A percentile compares a stretch with the other conserved stretches of the same genome.
Conservation (phyloP, 768 basidiomycete genomes). For the Ramaria rubella region DNA sequence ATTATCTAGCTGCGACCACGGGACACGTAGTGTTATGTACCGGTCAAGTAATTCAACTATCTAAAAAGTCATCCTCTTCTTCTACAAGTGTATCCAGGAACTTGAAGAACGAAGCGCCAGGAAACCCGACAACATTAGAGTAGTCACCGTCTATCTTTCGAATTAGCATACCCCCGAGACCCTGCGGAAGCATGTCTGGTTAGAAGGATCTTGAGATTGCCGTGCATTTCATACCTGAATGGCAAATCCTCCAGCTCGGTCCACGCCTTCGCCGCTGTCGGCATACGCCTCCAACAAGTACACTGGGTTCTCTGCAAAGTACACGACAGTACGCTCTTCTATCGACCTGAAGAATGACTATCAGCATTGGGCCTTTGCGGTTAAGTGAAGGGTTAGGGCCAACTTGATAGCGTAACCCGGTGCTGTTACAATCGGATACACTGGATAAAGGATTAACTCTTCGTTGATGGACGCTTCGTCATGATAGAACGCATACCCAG, state of each 20-base stretch:
- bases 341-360: conserved; percentile 41
- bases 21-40: no score
- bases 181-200: conserved; percentile 34
- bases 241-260: conserved; percentile 91
- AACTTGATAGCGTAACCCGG: conserved; percentile 74
- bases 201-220: neutral
- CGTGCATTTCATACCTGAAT: conserved; percentile 58
- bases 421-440: conserved; percentile 66
- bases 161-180: conserved; percentile 73
- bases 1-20: no score
- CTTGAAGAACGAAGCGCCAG: conserved; percentile 77
- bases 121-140: conserved; percentile 89
- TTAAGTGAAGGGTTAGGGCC: conserved; percentile 13
- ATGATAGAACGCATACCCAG: conserved; percentile 47
- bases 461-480: neutral
- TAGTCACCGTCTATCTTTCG: conserved; percentile 87
- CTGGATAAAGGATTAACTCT: conserved; percentile 28
- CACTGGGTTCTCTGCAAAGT: conserved; percentile 60
- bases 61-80: conserved; percentile 70
- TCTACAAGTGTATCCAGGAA: conserved; percentile 63
- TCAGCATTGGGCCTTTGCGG: neutral
- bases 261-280: conserved; percentile 76
- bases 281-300: conserved; percentile 71
- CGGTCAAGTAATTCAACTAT: conserved; percentile 14
- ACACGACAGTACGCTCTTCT: conserved; percentile 74